phyloP scores from a whole-genome alignment of 2,329 filamentous ascomycete species.

The Hirsutella rhossiliensis region DNA sequence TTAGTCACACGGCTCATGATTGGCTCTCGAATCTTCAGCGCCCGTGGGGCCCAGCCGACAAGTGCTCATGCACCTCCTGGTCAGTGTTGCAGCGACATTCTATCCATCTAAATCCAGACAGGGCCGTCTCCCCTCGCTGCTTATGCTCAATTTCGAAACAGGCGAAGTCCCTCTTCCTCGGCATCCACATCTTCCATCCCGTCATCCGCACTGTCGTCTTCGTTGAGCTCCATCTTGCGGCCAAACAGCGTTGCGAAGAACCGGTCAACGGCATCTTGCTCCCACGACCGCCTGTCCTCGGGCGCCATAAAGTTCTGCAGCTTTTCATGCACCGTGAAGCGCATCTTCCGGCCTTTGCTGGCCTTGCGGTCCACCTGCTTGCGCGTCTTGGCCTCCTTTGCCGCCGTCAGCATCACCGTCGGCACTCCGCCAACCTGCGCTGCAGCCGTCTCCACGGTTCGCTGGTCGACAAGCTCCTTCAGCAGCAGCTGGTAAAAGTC shows the following conservation, averaged over 20 bases:
- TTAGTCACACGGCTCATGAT: no score
- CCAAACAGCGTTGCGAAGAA: slow-evolving; percentile 69
- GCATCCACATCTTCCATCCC: slow-evolving; percentile 39
- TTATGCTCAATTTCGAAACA: slow-evolving; percentile 40
- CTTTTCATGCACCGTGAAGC: slow-evolving; percentile 93
- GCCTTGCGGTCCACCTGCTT: slow-evolving; percentile 86
- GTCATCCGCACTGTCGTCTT: slow-evolving; percentile 39
- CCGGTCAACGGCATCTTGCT: slow-evolving; percentile 62
- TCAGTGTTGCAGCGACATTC: no score
- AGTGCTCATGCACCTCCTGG: no score
- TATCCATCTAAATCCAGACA: no score
- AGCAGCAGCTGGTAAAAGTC: slow-evolving; percentile 90
- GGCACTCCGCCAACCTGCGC: slow-evolving; percentile 32
- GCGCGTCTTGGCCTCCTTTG: slow-evolving; percentile 67
- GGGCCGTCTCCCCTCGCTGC: no score
- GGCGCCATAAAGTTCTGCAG: slow-evolving; percentile 96
- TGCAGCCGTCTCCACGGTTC: slow-evolving; percentile 55
- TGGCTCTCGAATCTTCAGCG: no score
- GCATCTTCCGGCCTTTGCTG: slow-evolving; percentile 87
- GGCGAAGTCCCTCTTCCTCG: slow-evolving; percentile 39
- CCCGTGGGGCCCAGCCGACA: no score
- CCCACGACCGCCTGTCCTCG: slow-evolving; percentile 72
- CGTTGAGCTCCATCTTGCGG: slow-evolving; percentile 53
- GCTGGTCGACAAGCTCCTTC: slow-evolving; percentile 85
- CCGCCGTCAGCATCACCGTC: slow-evolving; percentile 52